Percentiles rank a stretch among this genome's conserved stretches.
Conservation (phyloP, 202 grass and related monocot genomes). For the Cymbopogon flexuosus region DNA sequence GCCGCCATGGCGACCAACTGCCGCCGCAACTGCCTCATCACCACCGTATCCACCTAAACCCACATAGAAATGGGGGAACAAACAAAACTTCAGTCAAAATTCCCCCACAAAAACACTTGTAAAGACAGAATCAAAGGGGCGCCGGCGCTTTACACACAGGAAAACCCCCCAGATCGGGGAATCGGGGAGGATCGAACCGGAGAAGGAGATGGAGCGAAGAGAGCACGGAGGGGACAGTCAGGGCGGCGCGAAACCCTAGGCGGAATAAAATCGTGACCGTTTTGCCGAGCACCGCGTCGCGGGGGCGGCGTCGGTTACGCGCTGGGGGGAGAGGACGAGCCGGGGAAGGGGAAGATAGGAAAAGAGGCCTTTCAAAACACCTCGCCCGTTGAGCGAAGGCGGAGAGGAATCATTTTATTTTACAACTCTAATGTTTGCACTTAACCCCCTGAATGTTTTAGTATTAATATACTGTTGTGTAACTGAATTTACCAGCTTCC, state of each 20-base stretch:
- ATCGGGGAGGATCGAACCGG: constrained; percentile 28
- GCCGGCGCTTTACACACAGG: constrained; percentile 21
- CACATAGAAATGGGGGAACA: not conserved
- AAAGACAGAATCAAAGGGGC: not conserved
- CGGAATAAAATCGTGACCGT: constrained; percentile 19
- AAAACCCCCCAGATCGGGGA: constrained; percentile 35
- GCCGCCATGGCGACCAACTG: constrained; percentile 39
- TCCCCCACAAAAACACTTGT: not conserved
- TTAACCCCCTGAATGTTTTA: not conserved
- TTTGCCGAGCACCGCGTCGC: not conserved
- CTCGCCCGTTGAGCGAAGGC: constrained; percentile 69
- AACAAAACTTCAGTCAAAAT: not conserved
- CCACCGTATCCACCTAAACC: constrained; percentile 13
- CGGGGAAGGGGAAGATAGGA: not conserved
- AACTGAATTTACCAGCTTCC: not conserved
- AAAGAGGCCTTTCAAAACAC: constrained; percentile 67
- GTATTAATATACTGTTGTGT: not conserved
- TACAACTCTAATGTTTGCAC: not conserved
- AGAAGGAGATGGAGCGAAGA: constrained; percentile 15
- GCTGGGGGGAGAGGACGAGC: constrained; percentile 21
- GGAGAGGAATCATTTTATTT: constrained; percentile 19
- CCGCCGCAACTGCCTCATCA: constrained; percentile 22
- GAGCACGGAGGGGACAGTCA: not conserved
- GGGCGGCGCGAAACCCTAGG: constrained; percentile 53
- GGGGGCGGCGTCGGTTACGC: constrained; percentile 24